Conservation (phyloP, 2,329 filamentous ascomycete species). For the Grosmannia penicillata region DNA sequence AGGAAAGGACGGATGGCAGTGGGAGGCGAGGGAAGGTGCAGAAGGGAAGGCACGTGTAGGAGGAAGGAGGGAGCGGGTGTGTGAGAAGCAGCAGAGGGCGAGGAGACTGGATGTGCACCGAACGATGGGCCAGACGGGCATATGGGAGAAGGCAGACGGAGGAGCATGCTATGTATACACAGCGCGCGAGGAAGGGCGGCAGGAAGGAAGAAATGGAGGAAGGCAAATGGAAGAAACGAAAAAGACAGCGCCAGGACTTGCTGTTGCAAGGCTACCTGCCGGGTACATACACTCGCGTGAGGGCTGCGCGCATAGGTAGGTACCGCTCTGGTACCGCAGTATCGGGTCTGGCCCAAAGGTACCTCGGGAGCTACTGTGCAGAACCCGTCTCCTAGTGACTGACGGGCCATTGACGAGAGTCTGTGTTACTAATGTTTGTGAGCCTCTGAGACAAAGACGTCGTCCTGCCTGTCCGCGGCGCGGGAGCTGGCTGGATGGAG, state of each 20-base stretch:
- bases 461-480: too few relatives aligned
- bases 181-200: too few relatives aligned
- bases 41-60: conserved; percentile 10
- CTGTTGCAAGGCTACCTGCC: too few relatives aligned
- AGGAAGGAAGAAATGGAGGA: conserved; percentile 11
- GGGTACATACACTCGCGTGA: too few relatives aligned
- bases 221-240: too few relatives aligned
- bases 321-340: too few relatives aligned
- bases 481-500: too few relatives aligned
- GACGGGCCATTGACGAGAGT: neutral
- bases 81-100: neutral
- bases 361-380: too few relatives aligned
- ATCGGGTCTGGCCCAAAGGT: too few relatives aligned
- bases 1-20: neutral
- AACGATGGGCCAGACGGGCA: neutral
- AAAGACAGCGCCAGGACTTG: too few relatives aligned
- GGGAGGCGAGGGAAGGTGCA: conserved; percentile 9
- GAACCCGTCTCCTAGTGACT: too few relatives aligned
- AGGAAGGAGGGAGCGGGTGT: conserved; percentile 12
- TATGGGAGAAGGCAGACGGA: conserved; percentile 4
- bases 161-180: conserved; percentile 5
- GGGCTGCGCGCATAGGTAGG: too few relatives aligned
- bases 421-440: neutral
- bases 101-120: neutral
- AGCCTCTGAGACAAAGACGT: conserved; percentile 1